A percentile compares a stretch with the other conserved stretches of the same genome.
phyloP scores from a whole-genome alignment of 306 rosid genomes.

The Cercis canadensis region DNA sequence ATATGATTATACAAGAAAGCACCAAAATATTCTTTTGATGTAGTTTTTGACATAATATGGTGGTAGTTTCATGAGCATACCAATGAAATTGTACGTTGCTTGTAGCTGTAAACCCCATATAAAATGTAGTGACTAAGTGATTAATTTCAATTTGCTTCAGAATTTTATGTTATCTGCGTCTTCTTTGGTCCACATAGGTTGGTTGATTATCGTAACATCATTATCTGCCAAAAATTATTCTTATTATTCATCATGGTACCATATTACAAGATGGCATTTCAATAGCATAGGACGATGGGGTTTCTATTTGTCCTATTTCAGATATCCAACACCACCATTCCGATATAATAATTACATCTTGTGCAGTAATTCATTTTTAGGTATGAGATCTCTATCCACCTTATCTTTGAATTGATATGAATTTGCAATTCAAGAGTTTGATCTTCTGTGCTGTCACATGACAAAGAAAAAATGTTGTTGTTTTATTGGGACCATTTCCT shows the following conservation, averaged over 20 bases:
- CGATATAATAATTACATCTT: background rate
- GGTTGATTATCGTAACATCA: background rate
- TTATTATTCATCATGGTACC: background rate
- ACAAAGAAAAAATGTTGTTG: no score
- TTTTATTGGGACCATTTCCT: no score
- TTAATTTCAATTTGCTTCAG: no score
- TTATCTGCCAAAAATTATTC: constrained; percentile 12
- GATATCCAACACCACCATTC: constrained; percentile 6
- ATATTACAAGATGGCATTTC: background rate
- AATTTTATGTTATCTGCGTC: constrained; percentile 11
- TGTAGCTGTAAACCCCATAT: background rate
- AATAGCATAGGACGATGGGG: constrained; percentile 2
- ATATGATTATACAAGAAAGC: background rate
- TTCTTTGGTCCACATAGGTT: constrained; percentile 20
- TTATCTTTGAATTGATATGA: constrained; percentile 9
- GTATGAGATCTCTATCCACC: constrained; percentile 1
- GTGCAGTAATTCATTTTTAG: constrained; percentile 16
- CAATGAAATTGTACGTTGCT: constrained; percentile 16
- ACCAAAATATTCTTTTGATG: background rate
- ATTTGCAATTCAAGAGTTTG: no score
- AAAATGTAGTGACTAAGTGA: background rate
- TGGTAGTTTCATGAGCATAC: background rate
- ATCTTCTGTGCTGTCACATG: no score
- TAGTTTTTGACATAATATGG: background rate
- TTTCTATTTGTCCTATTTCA: constrained; percentile 14